Evolutionary conservation across 139 green algal genomes (phyloP), one percentile per base, ranked within the genome.

Genomic region (Chlamydomonas sp.): DNA sequence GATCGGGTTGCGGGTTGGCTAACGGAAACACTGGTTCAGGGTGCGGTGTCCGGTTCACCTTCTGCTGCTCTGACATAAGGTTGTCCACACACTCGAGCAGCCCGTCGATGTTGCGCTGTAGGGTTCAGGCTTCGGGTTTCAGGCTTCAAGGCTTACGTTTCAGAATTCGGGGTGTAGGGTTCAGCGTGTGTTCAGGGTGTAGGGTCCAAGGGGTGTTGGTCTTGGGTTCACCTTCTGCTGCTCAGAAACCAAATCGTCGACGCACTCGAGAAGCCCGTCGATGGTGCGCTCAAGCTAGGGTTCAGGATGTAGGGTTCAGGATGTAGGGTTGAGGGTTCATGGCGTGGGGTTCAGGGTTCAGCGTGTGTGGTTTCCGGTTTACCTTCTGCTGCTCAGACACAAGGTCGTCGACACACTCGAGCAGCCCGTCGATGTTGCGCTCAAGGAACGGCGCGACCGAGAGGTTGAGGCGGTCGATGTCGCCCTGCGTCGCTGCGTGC

Each of bases 391-490:
- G 83, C 76, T 92, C 87, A 31, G 65, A 50, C 60, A 94, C 72
- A 49, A 98, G 65, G 74, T 99, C 95, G 67, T 99, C 95, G 72
- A 98, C 82, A 78, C 88, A 96, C 49, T 98, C 93, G 8, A 89
- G 84, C 16, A 98, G 73, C 58, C 89, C 91, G 70, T 90, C 83
- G 64, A 98, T 79, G 65, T 93, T 95, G 58, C 90, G 89, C 81
- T 96, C 89, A 30, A 98, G 68, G 61, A 92, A 90, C 16, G 85
- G 84, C 1, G 81, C 80, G 6, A 85, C 76, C 58, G 65, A 82
- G 50, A 99, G 78, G 62, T 75, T 74, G 29, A 99, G 80, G 8
- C 90, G 76, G 58, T 96, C 87, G 16, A 85, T 78, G 73, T 96
- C 87, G 1, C 57, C 64, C 49, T 84, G 62, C 4, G 76, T 83